Evolutionary conservation across 495 filamentous ascomycete genomes (phyloP), one percentile per base, ranked within the genome.

Genomic region (Xylaria cubensis): DNA sequence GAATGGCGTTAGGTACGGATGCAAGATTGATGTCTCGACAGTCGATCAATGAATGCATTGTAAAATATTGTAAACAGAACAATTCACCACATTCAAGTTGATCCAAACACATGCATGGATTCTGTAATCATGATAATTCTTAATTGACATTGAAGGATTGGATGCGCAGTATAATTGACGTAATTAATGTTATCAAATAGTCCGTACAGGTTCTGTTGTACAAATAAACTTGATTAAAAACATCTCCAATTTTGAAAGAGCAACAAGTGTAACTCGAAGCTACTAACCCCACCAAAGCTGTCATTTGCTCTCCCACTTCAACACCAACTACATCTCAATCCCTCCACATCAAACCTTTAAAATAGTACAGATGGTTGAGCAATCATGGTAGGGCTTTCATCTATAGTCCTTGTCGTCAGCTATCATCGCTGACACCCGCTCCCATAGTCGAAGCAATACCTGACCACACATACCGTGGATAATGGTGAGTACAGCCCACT

Each of bases 401-500:
- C 41, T 26, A 12, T 46, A n/a, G 68, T 51, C 50, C 62, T 67
- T 68, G 58, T 39, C 62, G 29, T 65, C 58, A 36, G 46, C 48
- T 36, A 41, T 50, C 70, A 32, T 46, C 24, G 63, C 53, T 72
- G 70, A 72, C 48, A 51, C 10, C 42, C 42, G 63, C 74, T 41
- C 62, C 44, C 61, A 19, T 75, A 99, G 97, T 98, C 96, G 67
- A 97, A 97, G 84, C 97, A 98, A 92, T 98, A 97, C 80, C 89
- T 99, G 46, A 94, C 94, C 69, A 91, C 90, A 70, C 93, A 97
- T 83, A 94, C 94, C 15, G 87, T 96, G 78, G 93, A 97, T 79
- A 88, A 94, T 86, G 94, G 94, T 93, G 79, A 75, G 85, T 74
- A 61, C 55, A 62, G 53, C 26, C 58, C 55, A 2, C 51, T 21